Evolutionary conservation across 192 early-diverging fungal species (phyloP), one percentile per base, ranked within the genome.

Genomic region (Coemansia sp.): DNA sequence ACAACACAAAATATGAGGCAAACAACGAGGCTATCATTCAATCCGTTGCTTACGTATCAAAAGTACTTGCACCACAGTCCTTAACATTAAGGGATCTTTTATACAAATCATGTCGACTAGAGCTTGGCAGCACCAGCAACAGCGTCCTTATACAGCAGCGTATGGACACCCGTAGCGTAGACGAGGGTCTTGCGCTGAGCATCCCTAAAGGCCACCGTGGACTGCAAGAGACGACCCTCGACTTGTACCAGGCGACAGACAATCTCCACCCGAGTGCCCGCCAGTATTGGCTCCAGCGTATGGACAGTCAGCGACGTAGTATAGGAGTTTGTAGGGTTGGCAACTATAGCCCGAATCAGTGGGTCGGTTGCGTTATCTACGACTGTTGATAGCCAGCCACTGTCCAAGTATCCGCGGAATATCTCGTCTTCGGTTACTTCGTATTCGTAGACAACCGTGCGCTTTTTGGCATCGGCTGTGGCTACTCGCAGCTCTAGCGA

Each of bases 401-500:
- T 64, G 61, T 69, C 64, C 6, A 70, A 21, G 43, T 67, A 61
- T 7, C 69, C 69, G 20, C 68, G 57, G 42, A 62, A 67, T 36
- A 76, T 50, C 42, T 76, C 75, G 39, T 67, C 63, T 7, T 66
- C 75, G 2, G 65, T 65, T 33, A 76, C 65, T 35, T 60, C 61
- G 69, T 76, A 76, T 36, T 62, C 55, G 50, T 76, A 76, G 0
- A 48, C 34, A 2, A 71, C 65, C 10, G 25, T 61, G 39, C 68
- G 68, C 31, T 47, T 43, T 18, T 61, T 65, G 18, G 60, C 59
- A 23, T 64, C 56, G 14, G 69, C 62, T 13, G 67, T 69, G 41
- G 62, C 61, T 35, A 70, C 43, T 8, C 45, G 62, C 8, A 70
- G 62, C 31, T 56, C 55, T 13, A 70, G 42, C 28, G 55, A 9